Conservation (phyloP, 768 basidiomycete genomes). For the Cystobasidium onofrii region DNA sequence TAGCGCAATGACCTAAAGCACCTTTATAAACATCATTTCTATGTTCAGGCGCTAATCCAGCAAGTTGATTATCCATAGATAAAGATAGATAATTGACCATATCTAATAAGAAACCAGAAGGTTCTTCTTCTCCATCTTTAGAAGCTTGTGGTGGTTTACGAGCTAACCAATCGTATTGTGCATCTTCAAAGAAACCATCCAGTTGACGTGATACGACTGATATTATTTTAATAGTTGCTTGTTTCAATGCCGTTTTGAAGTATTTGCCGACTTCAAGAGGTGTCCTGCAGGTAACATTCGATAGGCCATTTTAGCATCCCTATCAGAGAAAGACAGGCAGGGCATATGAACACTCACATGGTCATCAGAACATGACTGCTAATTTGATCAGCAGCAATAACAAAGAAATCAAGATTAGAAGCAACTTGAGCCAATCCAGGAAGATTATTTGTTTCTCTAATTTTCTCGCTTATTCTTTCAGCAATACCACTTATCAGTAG, state of each 20-base stretch:
- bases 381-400: slow-evolving; percentile 71
- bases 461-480: slow-evolving; percentile 59
- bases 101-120: slow-evolving; percentile 90
- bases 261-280: slow-evolving; percentile 54
- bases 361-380: slow-evolving; percentile 77
- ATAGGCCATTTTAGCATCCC: neutral
- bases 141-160: slow-evolving; percentile 48
- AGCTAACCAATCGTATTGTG: slow-evolving; percentile 88
- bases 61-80: slow-evolving; percentile 67
- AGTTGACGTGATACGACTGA: slow-evolving; percentile 80
- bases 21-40: slow-evolving; percentile 83
- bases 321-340: too few species aligned
- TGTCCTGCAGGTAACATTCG: slow-evolving; percentile 54
- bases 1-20: slow-evolving; percentile 78
- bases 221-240: slow-evolving; percentile 67
- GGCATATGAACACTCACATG: slow-evolving; percentile 49
- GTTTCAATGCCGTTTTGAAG: slow-evolving; percentile 62
- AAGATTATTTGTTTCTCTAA: slow-evolving; percentile 65
- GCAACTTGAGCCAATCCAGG: slow-evolving; percentile 89
- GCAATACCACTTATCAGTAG: slow-evolving; percentile 58
- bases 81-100: slow-evolving; percentile 93
- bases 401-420: slow-evolving; percentile 85
- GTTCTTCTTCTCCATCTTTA: slow-evolving; percentile 55
- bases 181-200: slow-evolving; percentile 88
- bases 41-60: slow-evolving; percentile 69